These are phyloP conservation scores for Cryomyces antarcticus DNA, from an alignment of 495 filamentous ascomycete genomes.

Conservation along the genomic window DNA sequence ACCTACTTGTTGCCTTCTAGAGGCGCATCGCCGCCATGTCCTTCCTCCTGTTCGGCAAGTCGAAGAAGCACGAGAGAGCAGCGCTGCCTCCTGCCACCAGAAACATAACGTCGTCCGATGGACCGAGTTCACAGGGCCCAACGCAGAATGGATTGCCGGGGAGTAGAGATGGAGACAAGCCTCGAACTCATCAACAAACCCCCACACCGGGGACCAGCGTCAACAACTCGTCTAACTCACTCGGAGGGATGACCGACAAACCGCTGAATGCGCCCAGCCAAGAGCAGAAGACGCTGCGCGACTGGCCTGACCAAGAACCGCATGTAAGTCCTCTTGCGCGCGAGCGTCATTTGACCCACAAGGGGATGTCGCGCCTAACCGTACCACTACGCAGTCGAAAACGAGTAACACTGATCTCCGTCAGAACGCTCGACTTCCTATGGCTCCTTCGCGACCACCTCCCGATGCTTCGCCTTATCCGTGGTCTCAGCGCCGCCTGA, in stretches of 20 bases:
- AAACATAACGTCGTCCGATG: conserved; percentile 23
- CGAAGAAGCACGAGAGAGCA: conserved; percentile 39
- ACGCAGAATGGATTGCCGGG: conserved; percentile 12
- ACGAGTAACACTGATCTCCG: no score
- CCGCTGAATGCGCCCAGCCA: conserved; percentile 23
- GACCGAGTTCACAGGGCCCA: conserved; percentile 15
- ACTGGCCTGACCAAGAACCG: conserved; percentile 20
- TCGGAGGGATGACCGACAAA: conserved; percentile 17
- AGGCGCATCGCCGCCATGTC: conserved; percentile 30
- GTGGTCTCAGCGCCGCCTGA: conserved; percentile 81
- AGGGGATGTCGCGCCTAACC: no score
- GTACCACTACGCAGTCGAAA: no score
- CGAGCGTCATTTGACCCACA: no score
- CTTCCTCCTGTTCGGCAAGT: conserved; percentile 49
- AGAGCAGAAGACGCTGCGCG: conserved; percentile 26
- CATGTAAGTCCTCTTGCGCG: conserved; percentile 6
- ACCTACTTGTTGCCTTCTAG: background rate
- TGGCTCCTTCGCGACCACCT: background rate
- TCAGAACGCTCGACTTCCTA: background rate
- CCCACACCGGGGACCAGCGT: conserved; percentile 42
- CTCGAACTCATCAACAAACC: conserved; percentile 21
- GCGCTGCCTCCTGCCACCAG: conserved; percentile 32
- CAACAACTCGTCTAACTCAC: conserved; percentile 41
- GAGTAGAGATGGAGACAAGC: conserved; percentile 8
- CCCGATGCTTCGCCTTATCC: conserved; percentile 46